Conservation (phyloP, 805 yeast species). For the Metschnikowia chrysomelidarum region DNA sequence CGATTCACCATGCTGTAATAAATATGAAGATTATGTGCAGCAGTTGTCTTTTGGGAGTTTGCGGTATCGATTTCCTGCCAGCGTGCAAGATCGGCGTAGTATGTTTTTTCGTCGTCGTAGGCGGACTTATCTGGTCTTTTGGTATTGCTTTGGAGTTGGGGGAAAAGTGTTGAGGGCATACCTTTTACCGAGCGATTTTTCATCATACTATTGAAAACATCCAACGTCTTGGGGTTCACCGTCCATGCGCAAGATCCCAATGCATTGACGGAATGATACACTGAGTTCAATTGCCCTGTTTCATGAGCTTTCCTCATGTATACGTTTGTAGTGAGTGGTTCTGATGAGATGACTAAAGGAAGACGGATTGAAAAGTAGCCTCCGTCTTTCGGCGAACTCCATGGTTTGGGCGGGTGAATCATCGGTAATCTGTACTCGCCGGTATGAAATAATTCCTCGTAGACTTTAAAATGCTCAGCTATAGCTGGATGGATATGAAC, state of each 20-base stretch:
- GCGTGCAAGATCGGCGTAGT: not conserved
- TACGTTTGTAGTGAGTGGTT: constrained; percentile 15
- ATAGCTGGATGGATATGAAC: constrained; percentile 13
- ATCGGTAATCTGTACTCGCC: constrained; percentile 30
- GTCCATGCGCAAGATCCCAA: constrained; percentile 37
- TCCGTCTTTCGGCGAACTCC: constrained; percentile 34
- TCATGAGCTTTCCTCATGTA: constrained; percentile 27
- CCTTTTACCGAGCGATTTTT: constrained; percentile 20
- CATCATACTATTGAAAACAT: constrained; percentile 23
- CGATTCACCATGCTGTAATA: constrained; percentile 20
- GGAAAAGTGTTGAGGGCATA: constrained; percentile 2
- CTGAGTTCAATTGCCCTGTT: constrained; percentile 33
- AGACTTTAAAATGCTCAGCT: constrained; percentile 7
- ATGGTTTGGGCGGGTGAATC: constrained; percentile 37
- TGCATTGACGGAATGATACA: constrained; percentile 28
- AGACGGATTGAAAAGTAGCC: constrained; percentile 31
- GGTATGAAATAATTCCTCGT: constrained; percentile 12
- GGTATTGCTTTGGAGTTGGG: constrained; percentile 6
- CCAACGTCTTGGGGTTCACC: constrained; percentile 27
- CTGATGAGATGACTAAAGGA: constrained; percentile 24
- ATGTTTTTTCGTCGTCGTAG: constrained; percentile 4
- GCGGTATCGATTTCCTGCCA: constrained; percentile 7
- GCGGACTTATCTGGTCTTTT: constrained; percentile 4
- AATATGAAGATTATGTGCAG: constrained; percentile 4
- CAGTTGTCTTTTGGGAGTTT: constrained; percentile 1